Evolutionary conservation across 2,329 filamentous ascomycete species (phyloP), one percentile per base, ranked within the genome.

Genomic region (Aspergillus sp.): DNA sequence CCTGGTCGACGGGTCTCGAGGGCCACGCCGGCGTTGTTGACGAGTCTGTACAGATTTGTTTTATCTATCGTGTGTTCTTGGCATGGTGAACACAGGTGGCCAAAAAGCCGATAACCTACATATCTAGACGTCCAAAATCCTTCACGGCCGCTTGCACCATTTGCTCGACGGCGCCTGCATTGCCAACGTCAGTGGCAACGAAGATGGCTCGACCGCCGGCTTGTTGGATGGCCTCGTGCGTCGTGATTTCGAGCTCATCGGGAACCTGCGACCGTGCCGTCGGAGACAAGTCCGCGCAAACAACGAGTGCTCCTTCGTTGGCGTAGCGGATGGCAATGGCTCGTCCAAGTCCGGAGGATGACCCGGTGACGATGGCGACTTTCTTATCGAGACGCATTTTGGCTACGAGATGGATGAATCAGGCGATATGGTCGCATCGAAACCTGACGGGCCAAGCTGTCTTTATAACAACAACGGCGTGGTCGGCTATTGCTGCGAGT

Each of bases 11-110:
- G 68, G 5, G 71, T 68, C 59, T 79, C 81, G 4, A 77, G 49
- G 0, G 71, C 75, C 1, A 85, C 78, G 0, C 84, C 84, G 0
- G 84, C 81, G 62, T 81, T 81, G 56, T 81, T 81, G 49, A 80
- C 78, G 52, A 83, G 4, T 71, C 71, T 11, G 63, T 54, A 78
- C 78, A 14, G 32, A 36, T 36, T 9, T 29, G 46, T 76, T 56
- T 39, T 39, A 5, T 52, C 57, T 57, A 67, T 64, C 6, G 57
- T 58, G 32, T 5, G 2, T 7, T 26, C 56, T 29, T 29, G 36
- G 85, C 78, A 70, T 78, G 85, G 2, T 71, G 70, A 0, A 74
- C 69, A 45, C 20, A 11, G 20, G 29, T 29, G 12, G 11, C 16
- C 22, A 42, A 12, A 32, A 6, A 31, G 7, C 4, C 71, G 63